Percentiles rank a stretch among this genome's conserved stretches.
phyloP scores from a whole-genome alignment of 805 yeast genomes.

The Huiozyma naganishii region DNA sequence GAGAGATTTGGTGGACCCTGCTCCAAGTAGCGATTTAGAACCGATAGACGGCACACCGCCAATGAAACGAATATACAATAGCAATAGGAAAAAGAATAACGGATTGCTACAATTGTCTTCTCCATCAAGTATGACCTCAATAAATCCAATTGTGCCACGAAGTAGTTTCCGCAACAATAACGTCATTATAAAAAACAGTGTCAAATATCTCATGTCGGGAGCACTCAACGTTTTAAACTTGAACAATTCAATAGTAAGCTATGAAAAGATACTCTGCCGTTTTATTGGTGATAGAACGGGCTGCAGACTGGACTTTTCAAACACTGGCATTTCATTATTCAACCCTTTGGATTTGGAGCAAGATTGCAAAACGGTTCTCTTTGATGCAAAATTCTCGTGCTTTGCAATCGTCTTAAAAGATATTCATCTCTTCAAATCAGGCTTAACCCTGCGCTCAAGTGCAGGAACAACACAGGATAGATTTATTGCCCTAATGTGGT shows the following conservation, averaged over 20 bases:
- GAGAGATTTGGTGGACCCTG: background rate
- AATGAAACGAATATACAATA: conserved; percentile 1
- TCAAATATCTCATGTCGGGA: conserved; percentile 7
- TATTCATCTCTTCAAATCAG: no score
- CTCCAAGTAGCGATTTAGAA: conserved; percentile 6
- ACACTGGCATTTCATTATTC: conserved; percentile 6
- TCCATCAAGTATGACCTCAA: background rate
- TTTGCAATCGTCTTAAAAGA: conserved; percentile 13
- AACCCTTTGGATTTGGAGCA: conserved; percentile 9
- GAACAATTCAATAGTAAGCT: conserved; percentile 1
- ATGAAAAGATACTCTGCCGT: conserved; percentile 5
- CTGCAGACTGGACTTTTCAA: conserved; percentile 8
- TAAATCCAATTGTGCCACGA: background rate
- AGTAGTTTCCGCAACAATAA: no score
- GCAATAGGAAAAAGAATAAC: background rate
- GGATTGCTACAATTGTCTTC: background rate
- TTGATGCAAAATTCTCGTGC: conserved; percentile 9
- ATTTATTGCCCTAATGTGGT: background rate
- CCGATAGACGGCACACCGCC: conserved; percentile 8
- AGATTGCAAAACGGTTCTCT: conserved; percentile 12
- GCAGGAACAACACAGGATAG: conserved; percentile 3
- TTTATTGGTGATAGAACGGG: conserved; percentile 9
- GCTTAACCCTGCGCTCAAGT: no score
- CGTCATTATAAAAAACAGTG: background rate
- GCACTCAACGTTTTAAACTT: conserved; percentile 4